Evolutionary conservation across 2,329 filamentous ascomycete genomes (phyloP), one percentile per base, ranked within the genome.

Genomic region (Arachnomyces sp.): DNA sequence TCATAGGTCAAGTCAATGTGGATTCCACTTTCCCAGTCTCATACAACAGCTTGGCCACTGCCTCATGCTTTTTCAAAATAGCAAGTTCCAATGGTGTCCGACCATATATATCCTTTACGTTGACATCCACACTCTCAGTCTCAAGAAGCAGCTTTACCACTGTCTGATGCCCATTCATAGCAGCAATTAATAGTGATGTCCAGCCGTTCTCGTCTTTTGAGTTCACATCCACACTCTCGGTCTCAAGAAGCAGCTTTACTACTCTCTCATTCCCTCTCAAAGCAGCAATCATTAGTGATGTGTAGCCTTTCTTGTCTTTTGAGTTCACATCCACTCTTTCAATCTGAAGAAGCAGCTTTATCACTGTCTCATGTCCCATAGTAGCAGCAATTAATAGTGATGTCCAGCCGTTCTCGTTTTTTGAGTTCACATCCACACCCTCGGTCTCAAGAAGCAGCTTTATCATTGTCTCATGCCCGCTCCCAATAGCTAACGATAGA

Each of bases 351-450:
- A 35, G 33, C n/a, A 35, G 7, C 33, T 17, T 35, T 18, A 35
- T 15, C 33, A 35, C 33, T 12, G 6, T 17, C 17, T 28, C 29
- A 17, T 40, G 34, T 8, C 37, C 42, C 7, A 18, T n/a, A 15
- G 4, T 32, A 28, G 33, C 18, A 13, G 42, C 37, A 6, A 16
- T 13, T 28, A 15, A 28, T n/a, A 44, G 25, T 15, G 42, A 28
- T n/a, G 37, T 44, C 13, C 28, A 15, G 2, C 38, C 42, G 3
- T 14, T 3, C 3, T 4, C 12, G 16, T 36, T 29, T 3, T 15
- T 30, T 5, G 21, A 25, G 9, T 25, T 25, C 5, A 25, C 21
- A 25, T 37, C 16, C 40, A 18, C 25, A 35, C 44, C 33, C 5
- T 21, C 33, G n/a, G 12, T 35, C 8, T 35, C 33, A 15, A 35